These are phyloP conservation scores for Exophiala sp. DNA, from an alignment of 2,329 filamentous ascomycete species.

Conservation along the genomic window DNA sequence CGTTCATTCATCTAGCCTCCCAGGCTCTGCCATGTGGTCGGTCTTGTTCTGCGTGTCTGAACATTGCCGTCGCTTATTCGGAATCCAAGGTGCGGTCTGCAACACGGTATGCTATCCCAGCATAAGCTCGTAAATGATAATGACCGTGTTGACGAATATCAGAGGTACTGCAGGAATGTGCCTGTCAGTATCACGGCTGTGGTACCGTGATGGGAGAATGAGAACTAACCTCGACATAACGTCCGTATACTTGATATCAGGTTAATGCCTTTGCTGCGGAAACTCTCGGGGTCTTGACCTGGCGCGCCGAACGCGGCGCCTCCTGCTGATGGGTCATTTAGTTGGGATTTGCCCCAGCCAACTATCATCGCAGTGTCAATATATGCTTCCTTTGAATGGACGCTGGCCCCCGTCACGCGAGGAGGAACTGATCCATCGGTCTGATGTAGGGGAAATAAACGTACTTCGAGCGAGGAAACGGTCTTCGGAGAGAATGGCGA, in stretches of 20 bases:
- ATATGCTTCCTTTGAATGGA: background rate
- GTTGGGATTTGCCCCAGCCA: conserved; percentile 64
- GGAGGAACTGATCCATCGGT: too few relatives aligned
- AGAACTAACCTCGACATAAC: conserved; percentile 18
- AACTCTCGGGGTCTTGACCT: conserved; percentile 64
- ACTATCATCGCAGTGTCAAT: conserved; percentile 50
- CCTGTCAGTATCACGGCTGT: background rate
- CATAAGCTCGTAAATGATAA: conserved; percentile 78
- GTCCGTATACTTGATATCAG: conserved; percentile 66
- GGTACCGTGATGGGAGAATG: background rate
- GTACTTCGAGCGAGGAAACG: conserved; percentile 76
- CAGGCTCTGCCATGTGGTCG: too few relatives aligned
- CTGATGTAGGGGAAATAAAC: background rate
- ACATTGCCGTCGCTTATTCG: background rate
- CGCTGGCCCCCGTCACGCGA: too few relatives aligned
- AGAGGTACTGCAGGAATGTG: conserved; percentile 62
- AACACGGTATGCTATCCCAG: conserved; percentile 55
- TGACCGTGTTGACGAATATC: conserved; percentile 75
- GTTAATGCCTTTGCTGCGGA: conserved; percentile 84
- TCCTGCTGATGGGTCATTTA: conserved; percentile 49
- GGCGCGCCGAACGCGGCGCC: conserved; percentile 76
- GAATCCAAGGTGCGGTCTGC: background rate
- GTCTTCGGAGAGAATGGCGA: conserved; percentile 91
- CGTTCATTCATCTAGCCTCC: too few relatives aligned
- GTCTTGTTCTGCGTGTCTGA: background rate